Conservation (phyloP, 257 asterid genomes). For the Ilex asprella region DNA sequence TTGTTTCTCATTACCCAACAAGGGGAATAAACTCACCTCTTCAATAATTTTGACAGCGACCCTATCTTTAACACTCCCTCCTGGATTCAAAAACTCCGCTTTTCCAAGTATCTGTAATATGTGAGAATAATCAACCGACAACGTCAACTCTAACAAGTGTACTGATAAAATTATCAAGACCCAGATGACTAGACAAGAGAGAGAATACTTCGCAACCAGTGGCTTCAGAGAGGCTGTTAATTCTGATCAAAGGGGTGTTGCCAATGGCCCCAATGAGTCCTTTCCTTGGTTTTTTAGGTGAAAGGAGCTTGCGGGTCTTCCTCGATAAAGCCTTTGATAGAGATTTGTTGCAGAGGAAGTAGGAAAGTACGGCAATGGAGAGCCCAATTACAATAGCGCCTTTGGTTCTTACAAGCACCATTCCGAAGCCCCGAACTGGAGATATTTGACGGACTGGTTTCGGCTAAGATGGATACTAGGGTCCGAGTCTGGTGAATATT, state of each 20-base stretch:
- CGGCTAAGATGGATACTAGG: too few species aligned
- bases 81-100: conserved; percentile 95
- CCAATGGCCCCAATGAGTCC: conserved; percentile 92
- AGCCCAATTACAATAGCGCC: conserved; percentile 49
- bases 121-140: too few species aligned
- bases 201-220: conserved; percentile 78
- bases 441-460: neutral
- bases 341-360: conserved; percentile 27
- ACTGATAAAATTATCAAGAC: neutral
- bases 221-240: conserved; percentile 84
- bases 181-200: neutral
- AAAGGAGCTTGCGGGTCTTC: conserved; percentile 10
- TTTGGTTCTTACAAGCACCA: conserved; percentile 46
- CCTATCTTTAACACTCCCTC: conserved; percentile 96
- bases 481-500: too few species aligned
- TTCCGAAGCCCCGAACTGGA: conserved; percentile 8
- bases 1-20: too few species aligned
- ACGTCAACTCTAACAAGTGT: neutral
- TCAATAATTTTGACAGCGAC: conserved; percentile 85
- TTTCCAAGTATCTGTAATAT: conserved; percentile 69
- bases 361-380: conserved; percentile 51
- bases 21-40: conserved; percentile 42
- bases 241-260: conserved; percentile 82
- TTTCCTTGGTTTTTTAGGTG: conserved; percentile 29
- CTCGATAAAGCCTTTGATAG: conserved; percentile 27